Conservation (phyloP, 2,329 filamentous ascomycete species). For the Blumeria graminis region DNA sequence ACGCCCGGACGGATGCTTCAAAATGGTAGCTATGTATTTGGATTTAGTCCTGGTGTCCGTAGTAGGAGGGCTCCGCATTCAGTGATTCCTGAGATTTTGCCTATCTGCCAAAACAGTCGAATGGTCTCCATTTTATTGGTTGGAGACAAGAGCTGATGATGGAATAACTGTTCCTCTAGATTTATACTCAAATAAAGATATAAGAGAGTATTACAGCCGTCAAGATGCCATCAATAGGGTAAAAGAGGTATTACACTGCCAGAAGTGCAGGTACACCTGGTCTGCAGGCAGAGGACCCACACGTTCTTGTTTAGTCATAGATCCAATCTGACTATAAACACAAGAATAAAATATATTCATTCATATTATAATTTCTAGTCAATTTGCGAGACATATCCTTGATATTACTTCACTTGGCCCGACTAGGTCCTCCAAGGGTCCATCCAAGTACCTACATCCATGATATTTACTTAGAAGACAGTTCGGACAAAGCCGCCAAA, state of each 20-base stretch:
- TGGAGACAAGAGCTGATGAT: neutral
- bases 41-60: neutral
- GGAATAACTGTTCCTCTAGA: neutral
- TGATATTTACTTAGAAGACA: too few species aligned
- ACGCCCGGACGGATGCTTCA: neutral
- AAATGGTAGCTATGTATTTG: slow-evolving; percentile 1
- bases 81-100: neutral
- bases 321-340: too few species aligned
- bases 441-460: too few species aligned
- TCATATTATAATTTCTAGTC: too few species aligned
- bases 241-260: neutral
- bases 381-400: too few species aligned
- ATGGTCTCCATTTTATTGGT: neutral
- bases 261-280: neutral
- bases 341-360: too few species aligned
- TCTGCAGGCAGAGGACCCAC: too few species aligned
- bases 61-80: neutral
- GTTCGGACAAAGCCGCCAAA: too few species aligned
- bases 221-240: neutral
- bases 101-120: neutral
- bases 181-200: neutral
- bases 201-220: neutral
- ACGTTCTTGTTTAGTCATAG: too few species aligned
- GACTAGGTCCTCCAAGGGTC: too few species aligned
- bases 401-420: too few species aligned